Base-by-base conservation (phyloP, 768 basidiomycete genomes). In the Baorangia bicolor region DNA sequence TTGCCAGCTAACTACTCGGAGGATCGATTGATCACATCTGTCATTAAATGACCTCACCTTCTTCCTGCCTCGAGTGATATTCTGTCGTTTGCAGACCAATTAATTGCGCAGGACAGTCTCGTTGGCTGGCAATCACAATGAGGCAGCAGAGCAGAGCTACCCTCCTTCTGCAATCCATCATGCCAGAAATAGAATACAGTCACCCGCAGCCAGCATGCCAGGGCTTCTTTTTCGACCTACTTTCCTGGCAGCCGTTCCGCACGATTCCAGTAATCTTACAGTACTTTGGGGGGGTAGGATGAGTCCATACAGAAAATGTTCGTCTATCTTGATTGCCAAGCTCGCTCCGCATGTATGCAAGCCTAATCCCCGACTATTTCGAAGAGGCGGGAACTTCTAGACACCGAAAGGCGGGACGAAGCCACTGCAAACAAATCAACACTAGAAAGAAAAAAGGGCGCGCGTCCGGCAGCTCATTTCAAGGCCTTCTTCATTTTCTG, bases 401-500 rank as follows among this genome's bases (percentile, higher is more conserved):
- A 33, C 34, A 27, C 25, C 14, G 10, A 38, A 23, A 16, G 12
- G 49, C 13, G 31, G 9, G 33, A 16, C 16, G n/a, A 27, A 20
- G 11, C 38, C 38, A 39, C 12, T 20, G 10, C 27, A n/a, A 44
- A 16, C 46, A 23, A 28, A 42, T 48, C 41, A 52, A 51, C 16
- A 12, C 28, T 39, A 18, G 33, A 23, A 28, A 6, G 40, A 51
- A 50, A 21, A 13, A n/a, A 16, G 31, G 21, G n/a, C 9, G 8
- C 30, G 33, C 25, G 41, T 16, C 38, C 11, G 10, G 39, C 13
- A 49, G 55, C 48, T 62, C 49, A 89, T 74, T 90, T 90, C 74
- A 91, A 68, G 2, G 87, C 87, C 56, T 86, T 85, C 74, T 88
- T 90, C 88, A 91, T 88, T 79, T 84, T 85, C 88, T 90, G 55